Conservation (phyloP, 306 rosid genomes). For the Lupinus albus region DNA sequence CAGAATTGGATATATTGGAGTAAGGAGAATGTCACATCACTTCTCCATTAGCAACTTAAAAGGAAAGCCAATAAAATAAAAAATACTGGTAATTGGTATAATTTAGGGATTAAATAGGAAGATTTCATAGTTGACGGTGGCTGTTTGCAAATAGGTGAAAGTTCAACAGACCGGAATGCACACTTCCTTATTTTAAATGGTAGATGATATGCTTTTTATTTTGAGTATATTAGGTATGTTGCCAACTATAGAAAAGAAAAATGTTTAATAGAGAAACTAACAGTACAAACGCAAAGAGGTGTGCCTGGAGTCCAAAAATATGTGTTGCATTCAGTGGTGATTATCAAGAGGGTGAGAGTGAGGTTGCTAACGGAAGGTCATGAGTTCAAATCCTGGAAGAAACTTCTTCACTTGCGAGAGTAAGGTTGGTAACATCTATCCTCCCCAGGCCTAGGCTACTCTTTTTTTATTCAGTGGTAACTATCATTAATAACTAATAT, state of each 20-base stretch:
- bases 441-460: no score
- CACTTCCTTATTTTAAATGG: no score
- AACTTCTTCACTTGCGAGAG: no score
- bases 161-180: neutral
- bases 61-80: no score
- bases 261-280: neutral
- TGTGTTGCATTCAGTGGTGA: neutral
- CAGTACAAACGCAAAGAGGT: neutral
- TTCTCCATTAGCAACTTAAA: neutral
- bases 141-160: neutral
- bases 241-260: neutral
- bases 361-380: no score
- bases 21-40: neutral
- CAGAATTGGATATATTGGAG: neutral
- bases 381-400: no score
- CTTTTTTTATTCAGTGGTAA: neutral
- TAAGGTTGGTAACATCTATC: no score
- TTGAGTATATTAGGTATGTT: conserved; percentile 18
- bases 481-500: neutral
- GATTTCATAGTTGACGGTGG: neutral
- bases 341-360: no score
- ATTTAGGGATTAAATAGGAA: neutral
- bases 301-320: neutral
- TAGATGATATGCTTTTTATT: neutral
- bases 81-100: neutral